Evolutionary conservation across 768 basidiomycete species (phyloP).

Genomic region (Phylloporus sp.): DNA sequence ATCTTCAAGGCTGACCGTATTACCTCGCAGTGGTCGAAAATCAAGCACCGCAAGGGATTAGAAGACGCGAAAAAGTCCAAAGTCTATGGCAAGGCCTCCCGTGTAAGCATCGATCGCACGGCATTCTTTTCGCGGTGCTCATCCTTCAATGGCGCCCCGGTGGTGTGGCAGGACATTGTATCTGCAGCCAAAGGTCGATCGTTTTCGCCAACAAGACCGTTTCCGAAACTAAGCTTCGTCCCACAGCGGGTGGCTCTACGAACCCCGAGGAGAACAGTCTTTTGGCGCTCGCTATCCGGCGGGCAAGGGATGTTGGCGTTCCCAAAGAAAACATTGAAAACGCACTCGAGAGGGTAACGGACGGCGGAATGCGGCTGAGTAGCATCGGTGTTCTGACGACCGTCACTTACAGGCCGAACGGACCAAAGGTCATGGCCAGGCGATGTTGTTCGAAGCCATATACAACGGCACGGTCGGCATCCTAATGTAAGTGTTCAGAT

Average conservation of each 20-base stretch:
- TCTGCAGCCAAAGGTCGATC: conserved; percentile 54
- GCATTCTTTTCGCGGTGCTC: not conserved
- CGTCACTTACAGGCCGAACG: conserved; percentile 38
- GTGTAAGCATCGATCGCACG: conserved; percentile 36
- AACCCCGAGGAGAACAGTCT: conserved; percentile 52
- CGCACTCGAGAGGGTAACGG: conserved; percentile 49
- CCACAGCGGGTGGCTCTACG: conserved; percentile 49
- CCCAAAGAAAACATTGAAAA: conserved; percentile 68
- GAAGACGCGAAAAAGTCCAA: conserved; percentile 57
- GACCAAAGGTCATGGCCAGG: conserved; percentile 44
- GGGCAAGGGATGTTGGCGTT: conserved; percentile 52
- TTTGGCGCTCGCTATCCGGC: conserved; percentile 50
- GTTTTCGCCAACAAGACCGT: not conserved
- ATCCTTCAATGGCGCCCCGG: too few species aligned
- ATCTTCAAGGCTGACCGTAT: conserved; percentile 4
- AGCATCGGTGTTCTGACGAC: not conserved
- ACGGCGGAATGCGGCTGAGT: not conserved
- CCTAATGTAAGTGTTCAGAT: conserved; percentile 47
- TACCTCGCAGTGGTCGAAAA: conserved; percentile 72
- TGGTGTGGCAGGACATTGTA: conserved; percentile 49
- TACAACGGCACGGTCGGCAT: conserved; percentile 55
- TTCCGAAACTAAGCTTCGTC: not conserved
- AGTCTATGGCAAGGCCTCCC: conserved; percentile 50
- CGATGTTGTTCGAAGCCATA: conserved; percentile 57
- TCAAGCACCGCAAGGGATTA: conserved; percentile 64